Base-by-base conservation (phyloP, 164 flowering plant genomes). In the Pachysandra terminalis region DNA sequence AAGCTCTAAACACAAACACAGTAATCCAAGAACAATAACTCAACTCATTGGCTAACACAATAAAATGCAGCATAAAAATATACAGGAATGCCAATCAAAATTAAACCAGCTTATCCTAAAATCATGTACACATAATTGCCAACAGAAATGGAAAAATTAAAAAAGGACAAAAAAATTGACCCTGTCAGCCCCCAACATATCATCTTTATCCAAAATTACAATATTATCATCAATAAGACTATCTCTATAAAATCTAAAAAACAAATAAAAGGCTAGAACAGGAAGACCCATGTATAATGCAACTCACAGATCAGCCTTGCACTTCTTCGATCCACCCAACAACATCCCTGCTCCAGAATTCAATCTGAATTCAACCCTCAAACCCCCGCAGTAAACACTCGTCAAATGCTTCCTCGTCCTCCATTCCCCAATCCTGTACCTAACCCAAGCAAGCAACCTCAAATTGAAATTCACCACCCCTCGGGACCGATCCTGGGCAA, bases 401-500 rank as follows among this genome's bases (percentile, higher is more conserved):
- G 85, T 24, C 53, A 64, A 21, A 63, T 78, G 74, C 65, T 80
- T 74, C 63, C 90, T 74, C 13, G 75, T 56, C 79, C 84, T 63
- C 86, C 89, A 87, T 1, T 66, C 78, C 1, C 88, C 84, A 1
- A 84, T 66, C 53, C 69, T 74, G 58, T 83, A 88, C 70, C 68
- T 66, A 22, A 81, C 81, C 71, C 72, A 22, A 19, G 83, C 77
- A 54, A 52, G 1, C 69, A 91, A 19, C 74, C 74, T 74, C 54
- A 89, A 64, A 69, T 81, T 76, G 57, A 89, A 89, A 1, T 32
- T 63, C 49, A 85, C 82, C 14, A 26, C n/a, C 7, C 91, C 96
- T 1, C 48, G 56, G 2, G 28, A 49, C 75, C 74, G 71, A 15
- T 89, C 88, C 0, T 27, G 59, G n/a, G 64, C 71, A 25, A 91